phyloP scores from a whole-genome alignment of 2,329 filamentous ascomycete genomes.

The Phoma sp. region DNA sequence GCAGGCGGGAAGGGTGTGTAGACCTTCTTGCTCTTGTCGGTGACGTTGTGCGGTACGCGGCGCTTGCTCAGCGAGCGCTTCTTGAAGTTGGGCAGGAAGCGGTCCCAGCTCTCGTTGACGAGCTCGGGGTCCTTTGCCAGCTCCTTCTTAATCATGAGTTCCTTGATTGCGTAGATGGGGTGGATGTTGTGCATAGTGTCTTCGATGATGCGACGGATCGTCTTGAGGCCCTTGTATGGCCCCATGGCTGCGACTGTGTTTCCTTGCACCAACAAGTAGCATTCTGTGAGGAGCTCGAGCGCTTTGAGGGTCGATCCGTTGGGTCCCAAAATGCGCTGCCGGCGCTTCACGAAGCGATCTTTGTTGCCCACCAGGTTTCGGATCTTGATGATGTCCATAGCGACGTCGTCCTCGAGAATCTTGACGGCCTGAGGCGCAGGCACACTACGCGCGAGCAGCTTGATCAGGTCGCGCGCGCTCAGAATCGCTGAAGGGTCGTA shows the following conservation, averaged over 20 bases:
- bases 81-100: slow-evolving; percentile 97
- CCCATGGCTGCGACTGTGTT: slow-evolving; percentile 94
- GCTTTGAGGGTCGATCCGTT: slow-evolving; percentile 93
- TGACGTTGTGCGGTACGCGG: slow-evolving; percentile 80
- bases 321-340: slow-evolving; percentile 90
- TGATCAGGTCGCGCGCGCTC: slow-evolving; percentile 93
- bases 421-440: slow-evolving; percentile 92
- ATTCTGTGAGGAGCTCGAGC: slow-evolving; percentile 86
- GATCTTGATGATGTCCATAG: slow-evolving; percentile 96
- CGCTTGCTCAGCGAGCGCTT: slow-evolving; percentile 87
- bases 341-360: slow-evolving; percentile 91
- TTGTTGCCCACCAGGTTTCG: slow-evolving; percentile 89
- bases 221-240: slow-evolving; percentile 89
- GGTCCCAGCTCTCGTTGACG: slow-evolving; percentile 88
- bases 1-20: slow-evolving; percentile 98
- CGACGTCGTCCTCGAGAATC: slow-evolving; percentile 89
- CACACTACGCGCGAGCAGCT: slow-evolving; percentile 81
- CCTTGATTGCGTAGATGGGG: slow-evolving; percentile 91
- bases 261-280: slow-evolving; percentile 90
- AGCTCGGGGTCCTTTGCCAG: slow-evolving; percentile 87
- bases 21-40: slow-evolving; percentile 89
- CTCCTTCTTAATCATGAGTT: slow-evolving; percentile 92
- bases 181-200: slow-evolving; percentile 97
- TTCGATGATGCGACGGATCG: slow-evolving; percentile 81
- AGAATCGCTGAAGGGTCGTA: slow-evolving; percentile 92